Percentiles rank a stretch among this genome's conserved stretches.
Conservation (phyloP, 2,329 filamentous ascomycete species). For the Colletotrichum sp. region DNA sequence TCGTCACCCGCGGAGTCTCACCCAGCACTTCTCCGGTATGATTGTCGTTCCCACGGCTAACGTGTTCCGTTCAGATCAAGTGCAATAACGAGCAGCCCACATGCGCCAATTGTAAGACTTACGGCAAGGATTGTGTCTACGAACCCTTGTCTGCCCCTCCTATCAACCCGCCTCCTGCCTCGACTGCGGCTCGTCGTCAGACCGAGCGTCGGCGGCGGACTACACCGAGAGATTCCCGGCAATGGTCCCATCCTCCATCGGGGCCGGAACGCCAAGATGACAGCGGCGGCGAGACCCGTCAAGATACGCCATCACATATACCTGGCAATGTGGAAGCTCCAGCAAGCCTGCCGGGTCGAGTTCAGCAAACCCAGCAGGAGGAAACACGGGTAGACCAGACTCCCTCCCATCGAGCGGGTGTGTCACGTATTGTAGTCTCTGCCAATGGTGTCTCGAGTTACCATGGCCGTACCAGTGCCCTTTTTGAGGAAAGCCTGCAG, state of each 20-base stretch:
- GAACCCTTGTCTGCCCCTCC: conserved; percentile 35
- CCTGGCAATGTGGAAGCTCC: neutral
- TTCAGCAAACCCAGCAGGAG: neutral
- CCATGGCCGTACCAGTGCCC: conserved; percentile 53
- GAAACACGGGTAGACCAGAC: neutral
- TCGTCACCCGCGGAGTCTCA: conserved; percentile 7
- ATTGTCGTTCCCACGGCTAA: neutral
- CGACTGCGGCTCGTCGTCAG: neutral
- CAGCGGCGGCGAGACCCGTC: neutral
- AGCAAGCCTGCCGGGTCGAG: neutral
- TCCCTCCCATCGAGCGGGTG: conserved; percentile 24
- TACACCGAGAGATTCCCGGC: neutral
- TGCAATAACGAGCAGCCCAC: conserved; percentile 50
- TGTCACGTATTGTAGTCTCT: conserved; percentile 42
- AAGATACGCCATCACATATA: neutral
- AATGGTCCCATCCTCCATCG: neutral
- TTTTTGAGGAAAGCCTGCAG: conserved; percentile 46
- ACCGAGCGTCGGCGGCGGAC: neutral
- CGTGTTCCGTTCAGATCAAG: conserved; percentile 44
- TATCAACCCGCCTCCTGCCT: neutral
- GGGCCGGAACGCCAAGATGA: neutral
- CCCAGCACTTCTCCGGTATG: neutral
- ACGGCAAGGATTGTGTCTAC: conserved; percentile 49
- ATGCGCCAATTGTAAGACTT: conserved; percentile 51
- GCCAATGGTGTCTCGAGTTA: conserved; percentile 49